Percentiles rank a stretch among this genome's conserved stretches.
Evolutionary conservation across 2,329 filamentous ascomycete genomes (phyloP).

Genomic region (Epichloe sylvatica): DNA sequence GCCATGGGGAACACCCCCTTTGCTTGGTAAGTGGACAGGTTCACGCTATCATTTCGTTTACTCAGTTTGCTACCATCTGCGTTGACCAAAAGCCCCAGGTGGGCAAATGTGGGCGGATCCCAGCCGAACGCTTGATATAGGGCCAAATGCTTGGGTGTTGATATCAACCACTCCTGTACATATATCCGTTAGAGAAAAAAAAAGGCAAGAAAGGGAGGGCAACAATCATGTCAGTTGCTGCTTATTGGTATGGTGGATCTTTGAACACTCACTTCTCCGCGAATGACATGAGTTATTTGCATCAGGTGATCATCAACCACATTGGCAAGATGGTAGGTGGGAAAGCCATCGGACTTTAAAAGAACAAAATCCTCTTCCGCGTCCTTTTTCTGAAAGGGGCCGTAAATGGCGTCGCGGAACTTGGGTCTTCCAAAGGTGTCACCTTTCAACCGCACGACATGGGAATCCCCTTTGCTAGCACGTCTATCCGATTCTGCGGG

Average conservation of each 20-base stretch:
- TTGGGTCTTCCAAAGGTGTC: constrained; percentile 38
- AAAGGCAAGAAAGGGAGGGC: too few species aligned
- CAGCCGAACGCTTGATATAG: constrained; percentile 69
- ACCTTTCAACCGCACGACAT: constrained; percentile 66
- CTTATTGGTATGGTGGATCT: not conserved
- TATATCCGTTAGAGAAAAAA: not conserved
- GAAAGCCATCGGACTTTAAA: constrained; percentile 79
- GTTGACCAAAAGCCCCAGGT: constrained; percentile 63
- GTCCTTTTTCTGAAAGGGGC: constrained; percentile 42
- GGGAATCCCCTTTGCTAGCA: constrained; percentile 52
- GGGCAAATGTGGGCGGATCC: constrained; percentile 61
- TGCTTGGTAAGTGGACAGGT: constrained; percentile 37
- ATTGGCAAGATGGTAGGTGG: constrained; percentile 95
- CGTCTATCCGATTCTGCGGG: constrained; percentile 55
- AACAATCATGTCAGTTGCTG: not conserved
- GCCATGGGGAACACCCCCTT: constrained; percentile 33
- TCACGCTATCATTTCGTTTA: constrained; percentile 54
- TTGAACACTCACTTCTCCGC: constrained; percentile 50
- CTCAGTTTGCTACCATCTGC: constrained; percentile 62
- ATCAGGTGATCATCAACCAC: constrained; percentile 93
- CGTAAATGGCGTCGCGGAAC: constrained; percentile 71
- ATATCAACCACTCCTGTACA: constrained; percentile 78
- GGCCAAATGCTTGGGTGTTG: constrained; percentile 60
- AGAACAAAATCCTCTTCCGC: constrained; percentile 71
- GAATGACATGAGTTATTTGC: constrained; percentile 89